Conservation (phyloP, 768 basidiomycete species). For the Lentinula aciculospora region DNA sequence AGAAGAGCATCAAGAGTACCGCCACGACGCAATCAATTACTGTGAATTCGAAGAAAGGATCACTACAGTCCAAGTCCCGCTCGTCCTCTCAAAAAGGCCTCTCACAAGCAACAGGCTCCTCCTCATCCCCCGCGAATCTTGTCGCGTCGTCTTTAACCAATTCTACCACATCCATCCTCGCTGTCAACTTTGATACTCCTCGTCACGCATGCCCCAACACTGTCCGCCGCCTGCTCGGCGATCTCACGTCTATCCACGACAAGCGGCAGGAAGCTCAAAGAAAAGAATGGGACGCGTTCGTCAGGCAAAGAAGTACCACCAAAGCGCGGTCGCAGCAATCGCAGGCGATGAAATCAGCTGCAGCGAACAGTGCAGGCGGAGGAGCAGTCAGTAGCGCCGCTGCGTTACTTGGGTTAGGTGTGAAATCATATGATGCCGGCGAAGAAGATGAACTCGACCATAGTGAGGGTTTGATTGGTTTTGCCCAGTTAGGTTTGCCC, state of each 20-base stretch:
- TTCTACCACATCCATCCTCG: slow-evolving; percentile 48
- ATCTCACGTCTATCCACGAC: slow-evolving; percentile 82
- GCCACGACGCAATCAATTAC: slow-evolving; percentile 5
- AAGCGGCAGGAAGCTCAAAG: slow-evolving; percentile 60
- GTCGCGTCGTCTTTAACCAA: slow-evolving; percentile 18
- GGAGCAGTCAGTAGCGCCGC: slow-evolving; percentile 42
- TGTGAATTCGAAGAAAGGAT: slow-evolving; percentile 13
- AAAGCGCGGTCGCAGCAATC: slow-evolving; percentile 25
- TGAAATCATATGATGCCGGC: slow-evolving; percentile 25
- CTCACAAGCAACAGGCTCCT: slow-evolving; percentile 18
- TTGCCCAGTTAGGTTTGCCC: slow-evolving; percentile 81
- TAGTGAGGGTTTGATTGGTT: slow-evolving; percentile 82
- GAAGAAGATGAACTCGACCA: slow-evolving; percentile 76
- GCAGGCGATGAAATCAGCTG: slow-evolving; percentile 18
- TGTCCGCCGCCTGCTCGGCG: slow-evolving; percentile 64
- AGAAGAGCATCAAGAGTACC: slow-evolving; percentile 5
- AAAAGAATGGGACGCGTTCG: slow-evolving; percentile 86
- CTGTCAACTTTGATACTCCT: slow-evolving; percentile 57
- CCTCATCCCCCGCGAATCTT: slow-evolving; percentile 16
- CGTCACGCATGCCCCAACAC: slow-evolving; percentile 73
- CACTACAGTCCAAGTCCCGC: slow-evolving; percentile 31
- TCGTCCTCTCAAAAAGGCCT: slow-evolving; percentile 48
- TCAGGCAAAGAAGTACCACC: slow-evolving; percentile 58
- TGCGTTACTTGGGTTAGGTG: slow-evolving; percentile 62
- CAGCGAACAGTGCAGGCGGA: neutral